Base-by-base conservation (phyloP, 2,329 filamentous ascomycete species). In the Aspergillus fumigatus region DNA sequence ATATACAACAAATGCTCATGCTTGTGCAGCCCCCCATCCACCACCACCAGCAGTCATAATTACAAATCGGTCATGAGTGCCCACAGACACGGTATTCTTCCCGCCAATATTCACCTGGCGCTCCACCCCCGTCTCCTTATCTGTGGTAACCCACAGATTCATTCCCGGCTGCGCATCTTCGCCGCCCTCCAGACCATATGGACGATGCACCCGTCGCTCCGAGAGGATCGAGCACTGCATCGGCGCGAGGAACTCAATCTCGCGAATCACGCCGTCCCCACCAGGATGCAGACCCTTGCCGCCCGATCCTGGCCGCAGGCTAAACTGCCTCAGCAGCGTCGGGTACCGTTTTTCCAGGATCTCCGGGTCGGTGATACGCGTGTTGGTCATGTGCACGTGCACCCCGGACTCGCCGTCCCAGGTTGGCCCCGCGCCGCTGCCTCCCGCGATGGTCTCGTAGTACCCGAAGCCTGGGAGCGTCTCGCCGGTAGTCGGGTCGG, bases 301-400 rank as follows among this genome's bases (percentile, higher is more conserved):
- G 1, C 85, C 86, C 48, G 84, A 88, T 0, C 83, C 86, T 1
- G 76, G 64, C 1, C 89, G 78, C 7, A 94, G 77, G 3, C 83
- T 82, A 68, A 94, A 94, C 65, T 89, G 84, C 3, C 87, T 80
- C 43, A 94, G 75, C 6, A 94, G 76, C 1, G 92, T 88, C 0
- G 89, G 89, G 66, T 93, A 93, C 2, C 90, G 79, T 45, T 89
- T 82, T 75, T 94, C 90, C 59, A 94, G 89, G 11, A 93, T 85
- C 70, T 95, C 90, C 0, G 87, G 82, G 70, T 95, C 90, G 0
- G 90, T 93, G 69, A 93, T 94, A 4, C 90, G 83, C 1, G 89
- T 94, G 72, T 94, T 95, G 10, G 90, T 94, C 88, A 93, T 93
- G 75, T 93, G 89, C 3, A 86, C 88, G 69, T 94, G 89, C 35